Percentiles rank a stretch among this genome's conserved stretches.
These are phyloP conservation scores for Trematosphaeria pertusa DNA, from an alignment of 2,329 filamentous ascomycete species.

Conservation along the genomic window DNA sequence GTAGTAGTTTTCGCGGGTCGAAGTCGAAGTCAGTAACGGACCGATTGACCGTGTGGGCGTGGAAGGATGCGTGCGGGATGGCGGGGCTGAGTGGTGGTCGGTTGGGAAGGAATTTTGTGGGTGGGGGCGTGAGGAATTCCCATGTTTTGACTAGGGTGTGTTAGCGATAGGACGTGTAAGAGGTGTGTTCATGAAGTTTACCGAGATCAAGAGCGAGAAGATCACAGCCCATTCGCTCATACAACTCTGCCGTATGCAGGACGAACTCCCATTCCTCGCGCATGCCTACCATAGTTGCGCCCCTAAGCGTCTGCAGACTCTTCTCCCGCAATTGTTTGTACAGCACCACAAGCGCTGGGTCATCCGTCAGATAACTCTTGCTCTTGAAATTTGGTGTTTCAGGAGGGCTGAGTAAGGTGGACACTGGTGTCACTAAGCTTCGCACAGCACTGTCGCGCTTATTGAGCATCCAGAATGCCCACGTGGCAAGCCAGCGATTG, in stretches of 20 bases:
- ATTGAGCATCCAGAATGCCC: conserved; percentile 92
- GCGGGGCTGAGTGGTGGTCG: conserved; percentile 33
- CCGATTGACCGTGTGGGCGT: conserved; percentile 24
- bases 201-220: conserved; percentile 84
- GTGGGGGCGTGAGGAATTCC: conserved; percentile 71
- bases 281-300: conserved; percentile 81
- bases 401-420: conserved; percentile 73
- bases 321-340: conserved; percentile 86
- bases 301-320: conserved; percentile 81
- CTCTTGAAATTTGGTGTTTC: conserved; percentile 73
- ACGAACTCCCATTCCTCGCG: conserved; percentile 88
- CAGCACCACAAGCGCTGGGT: conserved; percentile 85
- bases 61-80: conserved; percentile 33
- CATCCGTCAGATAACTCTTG: conserved; percentile 84
- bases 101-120: conserved; percentile 20
- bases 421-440: conserved; percentile 80
- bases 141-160: conserved; percentile 70
- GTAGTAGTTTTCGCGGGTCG: conserved; percentile 72
- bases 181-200: too few relatives aligned
- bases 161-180: not conserved
- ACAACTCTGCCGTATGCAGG: conserved; percentile 81
- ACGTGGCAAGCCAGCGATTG: conserved; percentile 92
- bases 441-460: conserved; percentile 84
- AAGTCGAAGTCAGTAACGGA: conserved; percentile 43
- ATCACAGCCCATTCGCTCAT: conserved; percentile 92